phyloP scores from a whole-genome alignment of 129 eudicot genomes.

The Solidago caesia region DNA sequence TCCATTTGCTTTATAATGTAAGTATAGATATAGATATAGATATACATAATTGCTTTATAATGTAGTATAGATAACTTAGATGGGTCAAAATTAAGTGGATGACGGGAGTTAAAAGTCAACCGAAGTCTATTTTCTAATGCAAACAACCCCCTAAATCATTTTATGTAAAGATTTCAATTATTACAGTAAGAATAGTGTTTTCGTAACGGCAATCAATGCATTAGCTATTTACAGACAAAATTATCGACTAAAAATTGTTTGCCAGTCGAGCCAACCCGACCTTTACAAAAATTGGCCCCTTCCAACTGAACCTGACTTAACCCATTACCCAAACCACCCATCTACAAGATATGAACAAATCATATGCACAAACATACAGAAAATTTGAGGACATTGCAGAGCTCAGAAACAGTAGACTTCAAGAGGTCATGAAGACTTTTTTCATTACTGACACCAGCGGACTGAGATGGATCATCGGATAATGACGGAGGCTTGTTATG shows the following conservation, averaged over 20 bases:
- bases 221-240: neutral
- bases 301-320: neutral
- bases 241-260: neutral
- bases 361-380: slow-evolving; percentile 43
- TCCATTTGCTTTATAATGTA: no score
- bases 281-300: neutral
- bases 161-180: neutral
- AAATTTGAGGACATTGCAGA: slow-evolving; percentile 50
- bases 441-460: slow-evolving; percentile 19
- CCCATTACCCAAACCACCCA: neutral
- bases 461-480: slow-evolving; percentile 21
- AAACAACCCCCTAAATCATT: slow-evolving; percentile 1
- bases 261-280: neutral
- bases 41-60: no score
- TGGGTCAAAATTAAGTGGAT: no score
- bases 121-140: no score
- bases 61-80: no score
- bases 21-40: no score
- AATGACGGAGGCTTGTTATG: slow-evolving; percentile 27
- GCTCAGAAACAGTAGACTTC: slow-evolving; percentile 45
- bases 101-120: no score
- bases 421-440: slow-evolving; percentile 30
- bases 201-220: neutral
- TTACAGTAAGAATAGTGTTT: neutral
- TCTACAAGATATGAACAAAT: neutral